Base-by-base conservation (phyloP, 2,329 filamentous ascomycete species). In the Fusarium subglutinans region DNA sequence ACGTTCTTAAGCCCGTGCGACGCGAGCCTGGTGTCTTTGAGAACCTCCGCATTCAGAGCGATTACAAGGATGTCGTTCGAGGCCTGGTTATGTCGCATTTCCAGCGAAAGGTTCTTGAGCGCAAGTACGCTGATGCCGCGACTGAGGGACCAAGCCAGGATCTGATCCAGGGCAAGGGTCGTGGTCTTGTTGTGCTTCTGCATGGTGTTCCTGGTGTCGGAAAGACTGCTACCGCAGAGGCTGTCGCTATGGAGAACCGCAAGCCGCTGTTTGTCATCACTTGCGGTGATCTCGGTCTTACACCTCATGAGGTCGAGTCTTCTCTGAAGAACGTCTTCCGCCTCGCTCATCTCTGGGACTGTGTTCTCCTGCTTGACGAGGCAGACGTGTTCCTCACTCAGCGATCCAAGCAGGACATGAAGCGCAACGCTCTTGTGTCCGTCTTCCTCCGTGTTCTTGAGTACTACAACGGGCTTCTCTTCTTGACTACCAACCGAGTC, bases 401-500 rank as follows among this genome's bases (percentile, higher is more conserved):
- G 50, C 74, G 82, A 40, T 77, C 76, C 41, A 76, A 77, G 60
- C 71, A 59, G 2, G 80, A 82, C 47, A 77, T 83, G 74, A 78
- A 78, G 58, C 73, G 80, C 1, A 84, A 84, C 22, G 81, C 80
- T 10, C 77, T 84, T 2, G 83, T 84, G 1, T 83, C 82, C 0
- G 85, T 86, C 4, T 87, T 87, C 73, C 79, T 87, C 8, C 81
- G 84, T 8, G 80, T 85, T 0, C 79, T 87, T 0, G 86, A 87
- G 74, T 87, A 87, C 77, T 87, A 86, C 70, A 79, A 80, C 6
- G 86, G 86, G 26, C 81, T 87, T 9, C 74, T 87, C 12, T 86
- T 86, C 77, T 79, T 88, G 8, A 89, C 87, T 0, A 88, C 86
- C 14, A 89, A 88, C 78, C 82, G 86, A 7, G 83, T 86, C 11